Evolutionary conservation across 179 eudicot genomes (phyloP).

Genomic region (Patellifolia procumbens): DNA sequence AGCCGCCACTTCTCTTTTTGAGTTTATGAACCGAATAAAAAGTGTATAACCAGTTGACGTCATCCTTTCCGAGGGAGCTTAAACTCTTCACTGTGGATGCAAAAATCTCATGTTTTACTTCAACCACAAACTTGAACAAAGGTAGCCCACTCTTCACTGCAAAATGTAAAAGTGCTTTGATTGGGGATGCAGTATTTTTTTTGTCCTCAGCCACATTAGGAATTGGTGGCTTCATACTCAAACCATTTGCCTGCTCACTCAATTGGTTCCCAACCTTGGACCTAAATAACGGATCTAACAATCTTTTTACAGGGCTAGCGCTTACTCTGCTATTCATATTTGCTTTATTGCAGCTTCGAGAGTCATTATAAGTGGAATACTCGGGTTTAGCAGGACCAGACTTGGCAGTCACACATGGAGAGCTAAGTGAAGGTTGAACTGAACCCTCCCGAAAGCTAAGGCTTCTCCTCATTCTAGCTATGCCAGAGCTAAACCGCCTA

Average conservation of each 20-base stretch:
- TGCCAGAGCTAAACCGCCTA: slow-evolving; percentile 51
- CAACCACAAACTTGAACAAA: slow-evolving; percentile 68
- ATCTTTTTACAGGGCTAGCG: slow-evolving; percentile 69
- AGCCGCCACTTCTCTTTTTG: slow-evolving; percentile 55
- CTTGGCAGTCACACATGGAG: slow-evolving; percentile 37
- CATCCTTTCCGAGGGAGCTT: slow-evolving; percentile 46
- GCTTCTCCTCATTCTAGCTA: slow-evolving; percentile 63
- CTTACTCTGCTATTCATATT: slow-evolving; percentile 37
- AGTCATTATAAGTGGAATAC: slow-evolving; percentile 27
- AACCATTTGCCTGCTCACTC: slow-evolving; percentile 30
- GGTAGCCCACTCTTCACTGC: slow-evolving; percentile 67
- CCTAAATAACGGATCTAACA: slow-evolving; percentile 65
- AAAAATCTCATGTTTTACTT: slow-evolving; percentile 60
- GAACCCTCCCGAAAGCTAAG: slow-evolving; percentile 68
- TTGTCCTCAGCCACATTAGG: slow-evolving; percentile 26
- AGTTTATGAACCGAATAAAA: slow-evolving; percentile 68
- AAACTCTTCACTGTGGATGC: slow-evolving; percentile 60
- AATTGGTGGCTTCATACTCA: slow-evolving; percentile 26
- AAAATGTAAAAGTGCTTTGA: slow-evolving; percentile 69
- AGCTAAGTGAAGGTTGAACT: slow-evolving; percentile 36
- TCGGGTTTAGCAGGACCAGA: slow-evolving; percentile 54
- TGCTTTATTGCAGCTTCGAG: slow-evolving; percentile 23
- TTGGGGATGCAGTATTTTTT: slow-evolving; percentile 30
- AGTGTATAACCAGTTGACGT: slow-evolving; percentile 57
- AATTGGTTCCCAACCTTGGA: slow-evolving; percentile 35